Evolutionary conservation across 2,329 filamentous ascomycete genomes (phyloP).

Genomic region (Rutstroemia sydowiana): DNA sequence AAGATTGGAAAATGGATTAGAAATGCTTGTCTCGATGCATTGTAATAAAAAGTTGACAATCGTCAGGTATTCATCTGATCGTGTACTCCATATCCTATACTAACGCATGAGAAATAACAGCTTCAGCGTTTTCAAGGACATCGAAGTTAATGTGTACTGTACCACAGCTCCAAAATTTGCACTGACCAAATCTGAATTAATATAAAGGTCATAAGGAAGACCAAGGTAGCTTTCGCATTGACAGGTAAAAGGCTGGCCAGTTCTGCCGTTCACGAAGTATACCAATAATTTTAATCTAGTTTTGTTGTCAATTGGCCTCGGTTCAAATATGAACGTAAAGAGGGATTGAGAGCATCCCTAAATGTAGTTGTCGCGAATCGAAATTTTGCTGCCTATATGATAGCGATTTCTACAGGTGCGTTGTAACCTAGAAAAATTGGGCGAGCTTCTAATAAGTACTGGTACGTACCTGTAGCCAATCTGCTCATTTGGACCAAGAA

Average conservation of each 20-base stretch:
- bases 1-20: constrained; percentile 53
- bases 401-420: no score
- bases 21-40: constrained; percentile 33
- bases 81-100: constrained; percentile 49
- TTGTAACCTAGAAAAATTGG: no score
- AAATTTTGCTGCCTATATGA: no score
- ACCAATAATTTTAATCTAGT: not conserved
- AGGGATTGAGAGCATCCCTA: no score
- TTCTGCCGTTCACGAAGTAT: not conserved
- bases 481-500: no score
- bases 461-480: no score
- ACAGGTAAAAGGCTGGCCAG: constrained; percentile 40
- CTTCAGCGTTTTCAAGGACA: constrained; percentile 54
- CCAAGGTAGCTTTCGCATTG: constrained; percentile 60
- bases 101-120: constrained; percentile 57
- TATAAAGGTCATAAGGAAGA: constrained; percentile 59
- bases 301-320: not conserved
- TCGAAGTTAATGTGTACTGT: constrained; percentile 58
- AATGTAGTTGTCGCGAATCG: no score
- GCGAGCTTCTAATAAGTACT: no score
- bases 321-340: no score
- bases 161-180: constrained; percentile 61
- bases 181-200: constrained; percentile 60
- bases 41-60: not conserved
- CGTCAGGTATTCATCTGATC: not conserved